A percentile compares a stretch with the other conserved stretches of the same genome.
These are phyloP conservation scores for Phytomonas sp. DNA, from an alignment of 208 protist genomes.

Conservation along the genomic window DNA sequence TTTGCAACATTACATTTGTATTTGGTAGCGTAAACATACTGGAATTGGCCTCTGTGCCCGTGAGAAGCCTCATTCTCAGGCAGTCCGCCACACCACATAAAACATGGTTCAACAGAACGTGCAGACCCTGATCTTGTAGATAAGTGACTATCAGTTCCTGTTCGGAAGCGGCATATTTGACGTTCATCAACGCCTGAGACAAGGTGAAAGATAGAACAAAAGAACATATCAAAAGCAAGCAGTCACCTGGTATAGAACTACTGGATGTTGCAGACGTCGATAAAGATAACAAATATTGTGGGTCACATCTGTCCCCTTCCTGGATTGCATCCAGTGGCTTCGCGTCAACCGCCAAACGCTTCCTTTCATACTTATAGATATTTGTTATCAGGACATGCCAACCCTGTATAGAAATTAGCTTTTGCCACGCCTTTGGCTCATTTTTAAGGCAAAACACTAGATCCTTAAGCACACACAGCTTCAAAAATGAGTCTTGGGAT, in stretches of 20 bases:
- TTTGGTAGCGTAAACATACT: background rate
- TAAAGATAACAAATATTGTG: background rate
- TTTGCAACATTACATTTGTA: background rate
- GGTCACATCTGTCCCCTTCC: background rate
- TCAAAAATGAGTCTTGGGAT: constrained; percentile 29
- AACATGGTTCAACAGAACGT: constrained; percentile 36
- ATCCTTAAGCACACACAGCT: constrained; percentile 41
- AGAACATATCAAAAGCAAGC: constrained; percentile 7
- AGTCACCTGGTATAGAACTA: background rate
- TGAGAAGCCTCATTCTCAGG: constrained; percentile 25
- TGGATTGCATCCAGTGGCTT: background rate
- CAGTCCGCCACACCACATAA: constrained; percentile 51
- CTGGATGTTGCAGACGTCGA: background rate
- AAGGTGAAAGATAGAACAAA: constrained; percentile 45
- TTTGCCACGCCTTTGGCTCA: constrained; percentile 51
- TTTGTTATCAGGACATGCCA: background rate
- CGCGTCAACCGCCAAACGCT: background rate
- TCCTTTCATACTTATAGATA: background rate
- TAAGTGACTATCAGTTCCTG: constrained; percentile 51
- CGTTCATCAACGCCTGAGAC: constrained; percentile 51
- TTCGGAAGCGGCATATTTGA: constrained; percentile 62
- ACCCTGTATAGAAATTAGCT: constrained; percentile 20
- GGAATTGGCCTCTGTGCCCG: background rate
- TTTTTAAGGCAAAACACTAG: constrained; percentile 39
- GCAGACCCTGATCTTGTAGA: constrained; percentile 26